Evolutionary conservation across 305 asterid species (phyloP), one percentile per base, ranked within the genome.

Genomic region (Rubia tinctorum): DNA sequence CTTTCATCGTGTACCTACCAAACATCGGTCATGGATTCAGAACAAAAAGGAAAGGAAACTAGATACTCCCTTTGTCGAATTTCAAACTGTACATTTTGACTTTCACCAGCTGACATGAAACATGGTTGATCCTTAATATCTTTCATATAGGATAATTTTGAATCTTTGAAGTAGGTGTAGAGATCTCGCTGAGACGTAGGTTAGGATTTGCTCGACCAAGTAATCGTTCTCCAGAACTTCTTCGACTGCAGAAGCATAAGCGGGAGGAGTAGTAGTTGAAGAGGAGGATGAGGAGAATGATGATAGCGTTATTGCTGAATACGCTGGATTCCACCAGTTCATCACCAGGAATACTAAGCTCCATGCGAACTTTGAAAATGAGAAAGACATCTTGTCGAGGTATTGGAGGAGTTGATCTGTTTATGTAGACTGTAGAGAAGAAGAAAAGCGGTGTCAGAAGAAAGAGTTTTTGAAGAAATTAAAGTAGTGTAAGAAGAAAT

Each of bases 171-270:
- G 2, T 27, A 2, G 47, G 25, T 43, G 25, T 13, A 75, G 27
- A 44, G 69, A 67, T 27, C 60, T 75, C 17, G 58, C 78, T 0
- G 73, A 62, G 20, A 75, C 25, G 34, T 9, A 43, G 22, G 67
- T 66, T 20, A 75, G 62, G 18, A 67, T 43, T 58, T 75, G 62
- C 17, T 14, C 18, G 5, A 75, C 18, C 27, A 75, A 47, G 43
- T 68, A 68, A 0, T 68, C 60, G 45, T n/a, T 58, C n/a, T 58
- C 73, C 0, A n/a, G 25, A 30, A 75, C 25, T 22, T 56, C 69
- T 12, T 58, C 51, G 4, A 61, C 73, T 8, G 60, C 8, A 66
- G 72, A 55, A 74, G 44, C 4, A 64, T 2, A 37, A 60, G 27
- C 5, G 3, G 37, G 18, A 61, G 3, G 7, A 25, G 6, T 6